phyloP scores from a whole-genome alignment of 179 eudicot genomes.

The Silene vulgaris region DNA sequence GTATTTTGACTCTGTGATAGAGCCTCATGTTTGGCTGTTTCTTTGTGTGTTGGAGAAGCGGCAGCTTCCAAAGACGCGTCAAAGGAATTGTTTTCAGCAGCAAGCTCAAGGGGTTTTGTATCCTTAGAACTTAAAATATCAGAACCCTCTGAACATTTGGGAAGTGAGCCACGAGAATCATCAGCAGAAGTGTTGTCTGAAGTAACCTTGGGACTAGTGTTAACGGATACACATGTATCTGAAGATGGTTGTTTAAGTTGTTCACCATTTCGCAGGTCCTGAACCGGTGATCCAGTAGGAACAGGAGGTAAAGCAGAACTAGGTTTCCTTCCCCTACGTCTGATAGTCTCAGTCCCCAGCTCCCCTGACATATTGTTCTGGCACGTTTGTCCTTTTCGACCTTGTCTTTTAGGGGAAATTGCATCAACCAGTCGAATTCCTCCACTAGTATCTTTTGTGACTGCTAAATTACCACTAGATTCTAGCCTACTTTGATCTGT shows the following conservation, averaged over 20 bases:
- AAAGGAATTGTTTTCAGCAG: slow-evolving; percentile 1
- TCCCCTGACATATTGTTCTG: slow-evolving; percentile 24
- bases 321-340: slow-evolving; percentile 67
- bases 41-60: slow-evolving; percentile 10
- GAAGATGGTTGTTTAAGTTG: slow-evolving; percentile 21
- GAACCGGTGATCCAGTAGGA: slow-evolving; percentile 22
- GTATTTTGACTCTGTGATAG: not conserved
- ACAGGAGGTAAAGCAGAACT: slow-evolving; percentile 26
- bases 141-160: slow-evolving; percentile 19
- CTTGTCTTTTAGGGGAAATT: slow-evolving; percentile 42
- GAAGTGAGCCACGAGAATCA: slow-evolving; percentile 12
- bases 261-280: slow-evolving; percentile 19
- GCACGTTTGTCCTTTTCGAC: slow-evolving; percentile 38
- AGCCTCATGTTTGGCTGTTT: slow-evolving; percentile 3
- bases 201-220: slow-evolving; percentile 8
- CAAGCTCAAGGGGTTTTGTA: slow-evolving; percentile 10
- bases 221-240: slow-evolving; percentile 1
- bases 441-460: slow-evolving; percentile 30
- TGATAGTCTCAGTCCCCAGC: slow-evolving; percentile 37
- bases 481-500: slow-evolving; percentile 27
- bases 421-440: slow-evolving; percentile 30
- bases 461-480: slow-evolving; percentile 26
- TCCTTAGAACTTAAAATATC: slow-evolving; percentile 9
- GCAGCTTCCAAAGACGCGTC: slow-evolving; percentile 10
- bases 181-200: slow-evolving; percentile 4